Percentiles rank a stretch among this genome's conserved stretches.
Conservation (phyloP, 2,329 filamentous ascomycete genomes). For the Hypoxylon sp. region DNA sequence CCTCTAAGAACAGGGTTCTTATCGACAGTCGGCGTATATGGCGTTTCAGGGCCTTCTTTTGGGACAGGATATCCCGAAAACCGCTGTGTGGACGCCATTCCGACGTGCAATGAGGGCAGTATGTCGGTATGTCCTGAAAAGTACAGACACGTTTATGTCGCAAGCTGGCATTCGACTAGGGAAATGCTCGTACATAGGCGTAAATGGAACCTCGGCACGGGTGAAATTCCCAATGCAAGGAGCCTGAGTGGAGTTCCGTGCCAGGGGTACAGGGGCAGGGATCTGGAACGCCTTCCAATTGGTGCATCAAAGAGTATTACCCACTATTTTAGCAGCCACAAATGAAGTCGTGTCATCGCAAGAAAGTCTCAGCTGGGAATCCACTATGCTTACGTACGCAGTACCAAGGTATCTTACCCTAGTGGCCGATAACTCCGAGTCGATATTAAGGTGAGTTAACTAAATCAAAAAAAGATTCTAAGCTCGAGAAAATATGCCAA, state of each 20-base stretch:
- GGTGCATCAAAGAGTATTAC: background rate
- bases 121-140: background rate
- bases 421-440: background rate
- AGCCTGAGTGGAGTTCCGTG: background rate
- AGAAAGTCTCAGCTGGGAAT: too few relatives aligned
- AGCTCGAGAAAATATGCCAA: background rate
- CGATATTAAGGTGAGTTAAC: background rate
- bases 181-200: too few relatives aligned
- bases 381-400: too few relatives aligned
- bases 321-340: background rate
- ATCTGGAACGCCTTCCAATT: conserved; percentile 9
- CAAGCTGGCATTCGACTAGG: background rate
- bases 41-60: conserved; percentile 50
- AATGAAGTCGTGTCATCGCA: too few relatives aligned
- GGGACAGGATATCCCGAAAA: conserved; percentile 50
- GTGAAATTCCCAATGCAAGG: too few relatives aligned
- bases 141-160: conserved; percentile 7
- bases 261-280: background rate
- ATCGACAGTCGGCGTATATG: conserved; percentile 63
- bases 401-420: background rate
- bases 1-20: conserved; percentile 80
- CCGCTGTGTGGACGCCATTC: conserved; percentile 44
- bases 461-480: too few relatives aligned
- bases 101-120: background rate
- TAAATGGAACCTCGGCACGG: conserved; percentile 21